Percentiles rank a stretch among this genome's conserved stretches.
Evolutionary conservation across 768 basidiomycete species (phyloP).

Genomic region (Rhodotorula taiwanensis): DNA sequence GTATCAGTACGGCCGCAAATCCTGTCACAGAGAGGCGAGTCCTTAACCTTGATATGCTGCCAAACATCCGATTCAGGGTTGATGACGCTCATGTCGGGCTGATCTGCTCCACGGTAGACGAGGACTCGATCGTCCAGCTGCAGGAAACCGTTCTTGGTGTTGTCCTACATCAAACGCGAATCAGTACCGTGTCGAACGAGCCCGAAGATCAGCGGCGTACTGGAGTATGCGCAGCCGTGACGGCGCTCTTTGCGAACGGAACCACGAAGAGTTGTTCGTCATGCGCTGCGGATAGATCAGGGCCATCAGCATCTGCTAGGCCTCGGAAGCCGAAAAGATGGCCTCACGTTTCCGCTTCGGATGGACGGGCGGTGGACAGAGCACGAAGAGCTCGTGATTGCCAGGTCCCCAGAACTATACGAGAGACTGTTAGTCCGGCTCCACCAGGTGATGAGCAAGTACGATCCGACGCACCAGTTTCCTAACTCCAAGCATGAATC

Average conservation of each 20-base stretch:
- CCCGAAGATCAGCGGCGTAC: constrained; percentile 49
- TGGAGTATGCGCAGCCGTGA: constrained; percentile 82
- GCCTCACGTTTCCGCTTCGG: constrained; percentile 24
- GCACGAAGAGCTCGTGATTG: constrained; percentile 76
- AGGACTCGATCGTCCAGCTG: constrained; percentile 91
- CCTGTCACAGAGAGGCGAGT: constrained; percentile 4
- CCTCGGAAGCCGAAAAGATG: too few species aligned
- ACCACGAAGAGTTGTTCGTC: constrained; percentile 69
- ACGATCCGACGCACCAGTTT: constrained; percentile 55
- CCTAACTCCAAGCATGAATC: constrained; percentile 73
- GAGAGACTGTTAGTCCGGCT: not conserved
- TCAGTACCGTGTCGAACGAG: constrained; percentile 5
- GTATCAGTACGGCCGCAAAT: not conserved
- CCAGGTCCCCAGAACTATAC: constrained; percentile 85
- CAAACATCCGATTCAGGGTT: constrained; percentile 97
- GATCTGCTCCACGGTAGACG: constrained; percentile 91
- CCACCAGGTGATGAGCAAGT: not conserved
- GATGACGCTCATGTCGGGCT: constrained; percentile 96
- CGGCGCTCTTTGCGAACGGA: constrained; percentile 91
- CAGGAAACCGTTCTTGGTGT: constrained; percentile 88
- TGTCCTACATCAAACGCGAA: constrained; percentile 62
- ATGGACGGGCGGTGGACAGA: constrained; percentile 54
- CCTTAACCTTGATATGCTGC: constrained; percentile 86
- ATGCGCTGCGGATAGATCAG: constrained; percentile 15
- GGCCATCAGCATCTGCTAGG: not conserved